These are phyloP conservation scores for Balakata baccata DNA, from an alignment of 345 rosid genomes.

Conservation along the genomic window DNA sequence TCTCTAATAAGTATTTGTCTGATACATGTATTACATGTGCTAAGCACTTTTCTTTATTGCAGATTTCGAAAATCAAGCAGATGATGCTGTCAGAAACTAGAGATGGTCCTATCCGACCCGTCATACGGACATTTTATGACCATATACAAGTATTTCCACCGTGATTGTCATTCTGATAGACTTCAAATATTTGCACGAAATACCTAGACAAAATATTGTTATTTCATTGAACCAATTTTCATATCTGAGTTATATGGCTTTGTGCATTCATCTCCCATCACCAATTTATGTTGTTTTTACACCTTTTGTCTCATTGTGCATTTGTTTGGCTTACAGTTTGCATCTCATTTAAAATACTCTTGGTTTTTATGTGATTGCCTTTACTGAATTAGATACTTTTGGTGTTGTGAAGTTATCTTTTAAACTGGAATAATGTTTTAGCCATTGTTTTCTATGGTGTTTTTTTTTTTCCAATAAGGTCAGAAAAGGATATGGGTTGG, in stretches of 20 bases:
- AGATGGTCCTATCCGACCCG: conserved; percentile 66
- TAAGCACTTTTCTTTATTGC: conserved; percentile 16
- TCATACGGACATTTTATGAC: conserved; percentile 78
- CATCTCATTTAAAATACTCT: neutral
- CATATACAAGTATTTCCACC: conserved; percentile 56
- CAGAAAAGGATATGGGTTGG: neutral
- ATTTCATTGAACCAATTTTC: neutral
- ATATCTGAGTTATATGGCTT: neutral
- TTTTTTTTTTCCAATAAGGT: neutral
- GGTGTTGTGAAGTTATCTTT: neutral
- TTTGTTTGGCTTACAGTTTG: neutral
- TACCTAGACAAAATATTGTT: neutral
- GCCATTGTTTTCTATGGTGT: neutral
- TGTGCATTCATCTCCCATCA: neutral
- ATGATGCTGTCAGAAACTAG: conserved; percentile 63
- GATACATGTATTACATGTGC: conserved; percentile 1
- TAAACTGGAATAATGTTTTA: conserved; percentile 5
- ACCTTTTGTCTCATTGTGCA: neutral
- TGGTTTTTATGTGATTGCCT: neutral
- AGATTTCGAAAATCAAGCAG: conserved; percentile 80
- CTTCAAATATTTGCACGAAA: neutral
- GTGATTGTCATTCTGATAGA: conserved; percentile 10
- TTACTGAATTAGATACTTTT: neutral
- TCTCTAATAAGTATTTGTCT: neutral
- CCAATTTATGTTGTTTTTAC: neutral